Conservation (phyloP, 148 eudicot genomes). For the Fagopyrum homotropicum region DNA sequence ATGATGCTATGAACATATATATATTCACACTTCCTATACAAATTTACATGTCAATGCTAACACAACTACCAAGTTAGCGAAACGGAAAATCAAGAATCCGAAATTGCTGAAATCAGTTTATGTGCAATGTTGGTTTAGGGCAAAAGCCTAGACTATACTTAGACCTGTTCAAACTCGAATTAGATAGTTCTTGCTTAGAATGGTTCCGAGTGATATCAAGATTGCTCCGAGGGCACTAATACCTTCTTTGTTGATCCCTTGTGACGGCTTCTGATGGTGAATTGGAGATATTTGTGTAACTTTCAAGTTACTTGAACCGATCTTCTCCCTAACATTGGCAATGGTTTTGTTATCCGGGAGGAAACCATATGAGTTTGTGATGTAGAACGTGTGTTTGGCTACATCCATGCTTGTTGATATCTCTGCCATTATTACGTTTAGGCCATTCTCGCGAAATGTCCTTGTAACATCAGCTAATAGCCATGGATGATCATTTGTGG, state of each 20-base stretch:
- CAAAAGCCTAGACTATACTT: no score
- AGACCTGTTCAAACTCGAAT: slow-evolving; percentile 69
- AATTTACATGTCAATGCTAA: no score
- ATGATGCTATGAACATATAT: no score
- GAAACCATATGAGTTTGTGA: slow-evolving; percentile 61
- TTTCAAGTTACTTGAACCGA: slow-evolving; percentile 44
- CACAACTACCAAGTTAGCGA: background rate
- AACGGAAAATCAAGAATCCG: background rate
- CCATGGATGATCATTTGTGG: slow-evolving; percentile 46
- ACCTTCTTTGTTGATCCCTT: slow-evolving; percentile 37
- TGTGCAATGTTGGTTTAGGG: no score
- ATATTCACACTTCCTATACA: no score
- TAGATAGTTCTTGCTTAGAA: slow-evolving; percentile 73
- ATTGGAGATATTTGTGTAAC: slow-evolving; percentile 17
- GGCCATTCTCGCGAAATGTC: slow-evolving; percentile 79
- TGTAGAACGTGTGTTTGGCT: slow-evolving; percentile 63
- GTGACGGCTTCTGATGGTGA: slow-evolving; percentile 37
- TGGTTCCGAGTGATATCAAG: slow-evolving; percentile 74
- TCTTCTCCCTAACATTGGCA: slow-evolving; percentile 47
- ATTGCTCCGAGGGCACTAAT: slow-evolving; percentile 49
- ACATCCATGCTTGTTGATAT: slow-evolving; percentile 52
- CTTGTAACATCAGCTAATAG: slow-evolving; percentile 77
- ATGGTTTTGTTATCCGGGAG: slow-evolving; percentile 47
- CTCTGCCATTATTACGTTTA: slow-evolving; percentile 82
- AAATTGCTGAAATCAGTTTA: no score